Conservation (phyloP, 1,139 yeast species). For the Taphrina deformans region DNA sequence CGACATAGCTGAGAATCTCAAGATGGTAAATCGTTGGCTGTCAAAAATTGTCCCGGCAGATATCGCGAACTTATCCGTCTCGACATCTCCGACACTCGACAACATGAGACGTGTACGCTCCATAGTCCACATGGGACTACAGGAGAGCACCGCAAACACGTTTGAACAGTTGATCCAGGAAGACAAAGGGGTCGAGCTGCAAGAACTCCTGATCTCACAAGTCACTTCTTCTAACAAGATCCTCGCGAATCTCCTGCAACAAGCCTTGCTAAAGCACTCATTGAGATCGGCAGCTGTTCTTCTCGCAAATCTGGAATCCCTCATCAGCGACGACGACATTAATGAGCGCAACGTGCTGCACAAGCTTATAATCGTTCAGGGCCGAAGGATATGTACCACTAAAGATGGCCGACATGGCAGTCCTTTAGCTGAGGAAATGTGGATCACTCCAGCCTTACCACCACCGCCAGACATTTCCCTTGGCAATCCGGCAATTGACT, state of each 20-base stretch:
- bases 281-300: slow-evolving; percentile 58
- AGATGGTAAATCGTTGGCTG: slow-evolving; percentile 58
- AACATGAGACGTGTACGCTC: slow-evolving; percentile 13
- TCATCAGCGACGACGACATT: slow-evolving; percentile 69
- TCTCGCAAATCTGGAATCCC: slow-evolving; percentile 52
- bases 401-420: slow-evolving; percentile 30
- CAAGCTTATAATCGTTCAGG: slow-evolving; percentile 73
- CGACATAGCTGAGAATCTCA: slow-evolving; percentile 58
- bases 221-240: slow-evolving; percentile 45
- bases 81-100: not conserved
- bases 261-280: slow-evolving; percentile 58
- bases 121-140: slow-evolving; percentile 22
- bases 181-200: slow-evolving; percentile 38
- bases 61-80: slow-evolving; percentile 41
- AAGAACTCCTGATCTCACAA: slow-evolving; percentile 42
- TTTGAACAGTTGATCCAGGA: slow-evolving; percentile 37
- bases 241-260: slow-evolving; percentile 60
- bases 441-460: slow-evolving; percentile 30
- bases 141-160: slow-evolving; percentile 11
- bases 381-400: slow-evolving; percentile 50
- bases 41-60: slow-evolving; percentile 45
- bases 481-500: slow-evolving; percentile 34
- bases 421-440: slow-evolving; percentile 28
- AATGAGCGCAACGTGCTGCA: slow-evolving; percentile 84
- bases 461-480: slow-evolving; percentile 10